Evolutionary conservation across 768 basidiomycete species (phyloP).

Genomic region (Calocybe cyanea): DNA sequence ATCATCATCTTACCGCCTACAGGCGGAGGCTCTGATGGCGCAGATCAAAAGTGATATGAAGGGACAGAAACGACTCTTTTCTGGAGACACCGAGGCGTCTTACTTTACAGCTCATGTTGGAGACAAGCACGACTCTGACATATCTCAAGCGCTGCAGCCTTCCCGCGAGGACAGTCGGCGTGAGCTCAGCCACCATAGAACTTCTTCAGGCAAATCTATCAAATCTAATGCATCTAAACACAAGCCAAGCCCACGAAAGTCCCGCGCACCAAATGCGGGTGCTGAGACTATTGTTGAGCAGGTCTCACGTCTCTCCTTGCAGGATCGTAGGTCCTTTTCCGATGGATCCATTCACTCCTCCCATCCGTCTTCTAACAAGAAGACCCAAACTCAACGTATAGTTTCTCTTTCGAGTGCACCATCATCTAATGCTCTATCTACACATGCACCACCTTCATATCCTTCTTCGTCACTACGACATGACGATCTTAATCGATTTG

Average conservation of each 20-base stretch:
- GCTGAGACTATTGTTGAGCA: conserved; percentile 37
- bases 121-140: conserved; percentile 21
- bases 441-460: conserved; percentile 37
- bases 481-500: conserved; percentile 83
- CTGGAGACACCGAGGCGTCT: conserved; percentile 58
- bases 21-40: conserved; percentile 80
- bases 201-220: conserved; percentile 14
- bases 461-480: conserved; percentile 53
- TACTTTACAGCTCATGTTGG: conserved; percentile 33
- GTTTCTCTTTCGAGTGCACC: conserved; percentile 23
- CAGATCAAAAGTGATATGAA: conserved; percentile 81
- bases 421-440: conserved; percentile 17
- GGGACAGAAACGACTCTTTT: conserved; percentile 68
- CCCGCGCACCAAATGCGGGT: conserved; percentile 32
- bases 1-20: conserved; percentile 66
- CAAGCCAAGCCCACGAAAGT: conserved; percentile 41
- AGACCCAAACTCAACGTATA: conserved; percentile 18
- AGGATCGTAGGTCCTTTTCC: conserved; percentile 27
- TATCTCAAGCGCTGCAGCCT: conserved; percentile 2
- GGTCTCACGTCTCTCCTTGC: conserved; percentile 41
- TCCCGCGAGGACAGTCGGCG: conserved; percentile 24
- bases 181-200: conserved; percentile 26
- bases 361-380: conserved; percentile 18
- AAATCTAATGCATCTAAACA: conserved; percentile 15
- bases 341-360: conserved; percentile 12